These are phyloP conservation scores for Schwanniomyces pseudopolymorphus DNA, from an alignment of 805 yeast genomes.

Conservation along the genomic window DNA sequence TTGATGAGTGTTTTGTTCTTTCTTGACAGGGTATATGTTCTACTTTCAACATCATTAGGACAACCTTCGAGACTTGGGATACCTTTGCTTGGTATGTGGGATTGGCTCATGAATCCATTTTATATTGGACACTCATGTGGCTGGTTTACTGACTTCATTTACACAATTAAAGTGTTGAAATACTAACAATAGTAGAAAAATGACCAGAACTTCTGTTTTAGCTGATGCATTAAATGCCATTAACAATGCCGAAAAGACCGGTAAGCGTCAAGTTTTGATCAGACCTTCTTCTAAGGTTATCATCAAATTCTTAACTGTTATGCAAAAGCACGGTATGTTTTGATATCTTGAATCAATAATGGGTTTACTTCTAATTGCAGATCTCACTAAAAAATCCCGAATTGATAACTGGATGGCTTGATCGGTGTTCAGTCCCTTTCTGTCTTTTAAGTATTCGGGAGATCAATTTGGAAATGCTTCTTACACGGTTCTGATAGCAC, in stretches of 20 bases:
- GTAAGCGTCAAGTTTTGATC: constrained; percentile 97
- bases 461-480: constrained; percentile 63
- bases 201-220: constrained; percentile 98
- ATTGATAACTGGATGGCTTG: constrained; percentile 99
- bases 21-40: constrained; percentile 7
- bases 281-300: constrained; percentile 99
- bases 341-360: constrained; percentile 1
- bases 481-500: constrained; percentile 55
- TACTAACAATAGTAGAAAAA: constrained; percentile 31
- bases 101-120: constrained; percentile 33
- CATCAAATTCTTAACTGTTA: constrained; percentile 92
- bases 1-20: constrained; percentile 6
- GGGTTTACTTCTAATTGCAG: not conserved
- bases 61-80: constrained; percentile 23
- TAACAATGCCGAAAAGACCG: constrained; percentile 99
- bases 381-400: constrained; percentile 51
- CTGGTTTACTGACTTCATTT: constrained; percentile 10
- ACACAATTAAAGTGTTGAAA: constrained; percentile 3
- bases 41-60: constrained; percentile 14
- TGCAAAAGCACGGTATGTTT: constrained; percentile 78
- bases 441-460: constrained; percentile 98
- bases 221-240: constrained; percentile 98
- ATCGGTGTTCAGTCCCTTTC: constrained; percentile 83
- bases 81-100: constrained; percentile 15
- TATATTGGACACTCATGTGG: constrained; percentile 41